Evolutionary conservation across 2,329 filamentous ascomycete genomes (phyloP).

Genomic region (Penicillium palitans): DNA sequence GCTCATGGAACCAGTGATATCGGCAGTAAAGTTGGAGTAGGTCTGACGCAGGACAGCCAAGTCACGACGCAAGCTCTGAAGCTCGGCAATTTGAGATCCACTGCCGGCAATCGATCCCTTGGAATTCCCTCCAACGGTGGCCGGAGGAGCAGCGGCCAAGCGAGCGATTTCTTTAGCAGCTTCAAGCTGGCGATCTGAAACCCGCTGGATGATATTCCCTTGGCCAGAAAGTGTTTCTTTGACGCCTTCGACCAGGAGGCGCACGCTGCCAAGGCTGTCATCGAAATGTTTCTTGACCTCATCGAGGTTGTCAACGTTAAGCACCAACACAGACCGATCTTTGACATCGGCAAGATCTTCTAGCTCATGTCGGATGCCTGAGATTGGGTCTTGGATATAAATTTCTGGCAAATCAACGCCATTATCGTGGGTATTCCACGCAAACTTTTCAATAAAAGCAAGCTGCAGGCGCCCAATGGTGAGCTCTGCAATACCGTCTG

Average conservation of each 20-base stretch:
- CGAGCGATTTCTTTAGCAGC: constrained; percentile 81
- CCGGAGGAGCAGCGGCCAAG: constrained; percentile 54
- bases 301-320: constrained; percentile 90
- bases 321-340: constrained; percentile 88
- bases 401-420: constrained; percentile 93
- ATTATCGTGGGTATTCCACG: constrained; percentile 96
- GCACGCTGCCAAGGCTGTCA: constrained; percentile 79
- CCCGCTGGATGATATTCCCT: constrained; percentile 74
- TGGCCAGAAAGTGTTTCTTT: constrained; percentile 83
- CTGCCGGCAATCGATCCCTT: constrained; percentile 41
- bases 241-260: constrained; percentile 80
- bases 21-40: constrained; percentile 85
- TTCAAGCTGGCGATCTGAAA: constrained; percentile 88
- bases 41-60: constrained; percentile 90
- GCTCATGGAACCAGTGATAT: constrained; percentile 85
- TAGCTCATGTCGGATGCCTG: constrained; percentile 92
- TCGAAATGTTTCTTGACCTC: constrained; percentile 97
- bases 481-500: constrained; percentile 79
- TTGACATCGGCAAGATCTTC: constrained; percentile 93
- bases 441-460: constrained; percentile 98
- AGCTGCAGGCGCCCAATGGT: constrained; percentile 86
- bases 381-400: constrained; percentile 94
- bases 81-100: constrained; percentile 68
- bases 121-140: constrained; percentile 28
- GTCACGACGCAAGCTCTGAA: constrained; percentile 81